Evolutionary conservation across 257 asterid species (phyloP).

Genomic region (Ilex aquifolium): DNA sequence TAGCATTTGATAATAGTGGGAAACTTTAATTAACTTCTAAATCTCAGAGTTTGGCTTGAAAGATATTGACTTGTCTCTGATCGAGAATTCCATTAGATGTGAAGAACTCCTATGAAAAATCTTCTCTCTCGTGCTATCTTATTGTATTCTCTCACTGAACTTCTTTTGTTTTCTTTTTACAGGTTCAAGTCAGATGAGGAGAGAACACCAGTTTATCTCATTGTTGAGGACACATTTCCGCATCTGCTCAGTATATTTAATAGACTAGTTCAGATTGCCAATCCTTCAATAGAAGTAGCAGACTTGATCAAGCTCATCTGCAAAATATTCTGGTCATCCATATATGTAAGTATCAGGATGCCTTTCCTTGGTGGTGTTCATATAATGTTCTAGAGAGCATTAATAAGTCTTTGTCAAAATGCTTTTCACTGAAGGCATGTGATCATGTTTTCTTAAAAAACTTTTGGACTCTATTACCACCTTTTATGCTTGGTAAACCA

Average conservation of each 20-base stretch:
- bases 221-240: constrained; percentile 92
- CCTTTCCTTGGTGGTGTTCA: not conserved
- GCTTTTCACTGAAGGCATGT: too few species aligned
- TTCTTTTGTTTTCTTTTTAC: constrained; percentile 18
- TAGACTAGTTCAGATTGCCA: constrained; percentile 73
- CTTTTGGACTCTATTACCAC: too few species aligned
- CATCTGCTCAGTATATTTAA: constrained; percentile 71
- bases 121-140: not conserved
- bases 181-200: constrained; percentile 99
- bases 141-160: not conserved
- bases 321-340: constrained; percentile 97
- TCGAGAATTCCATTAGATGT: too few species aligned
- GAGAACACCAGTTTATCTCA: constrained; percentile 75
- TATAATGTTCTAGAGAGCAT: not conserved
- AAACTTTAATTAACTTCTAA: too few species aligned
- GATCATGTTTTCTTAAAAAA: too few species aligned
- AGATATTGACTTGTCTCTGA: too few species aligned
- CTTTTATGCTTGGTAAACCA: too few species aligned
- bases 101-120: too few species aligned
- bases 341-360: constrained; percentile 42
- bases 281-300: constrained; percentile 82
- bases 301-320: constrained; percentile 95
- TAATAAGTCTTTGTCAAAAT: not conserved
- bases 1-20: too few species aligned
- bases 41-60: too few species aligned